Conservation (phyloP, 1,284 basidiomycete genomes). For the Coriolopsis trogii region DNA sequence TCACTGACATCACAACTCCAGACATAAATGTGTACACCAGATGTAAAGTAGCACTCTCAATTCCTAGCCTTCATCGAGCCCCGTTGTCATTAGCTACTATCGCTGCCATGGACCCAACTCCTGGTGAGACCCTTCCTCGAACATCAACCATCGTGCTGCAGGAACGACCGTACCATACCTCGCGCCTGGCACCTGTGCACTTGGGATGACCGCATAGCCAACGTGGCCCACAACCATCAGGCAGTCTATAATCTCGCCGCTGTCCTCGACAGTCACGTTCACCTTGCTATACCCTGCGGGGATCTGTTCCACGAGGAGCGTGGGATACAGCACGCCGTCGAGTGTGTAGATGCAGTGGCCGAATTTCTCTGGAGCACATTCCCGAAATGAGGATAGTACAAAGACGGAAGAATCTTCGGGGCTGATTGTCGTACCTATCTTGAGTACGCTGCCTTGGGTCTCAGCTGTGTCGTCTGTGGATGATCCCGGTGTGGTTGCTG, state of each 20-base stretch:
- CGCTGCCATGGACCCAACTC: too few relatives aligned
- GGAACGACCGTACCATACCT: conserved; percentile 9
- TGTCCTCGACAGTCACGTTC: conserved; percentile 42
- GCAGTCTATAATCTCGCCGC: conserved; percentile 34
- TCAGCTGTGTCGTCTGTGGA: too few relatives aligned
- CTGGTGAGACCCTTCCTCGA: conserved; percentile 5
- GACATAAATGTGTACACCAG: not conserved
- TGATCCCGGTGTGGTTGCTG: too few relatives aligned
- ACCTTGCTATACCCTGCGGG: conserved; percentile 41
- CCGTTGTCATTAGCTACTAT: too few relatives aligned
- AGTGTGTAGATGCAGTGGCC: too few relatives aligned
- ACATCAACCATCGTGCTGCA: conserved; percentile 17
- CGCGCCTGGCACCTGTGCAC: not conserved
- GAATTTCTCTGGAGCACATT: too few relatives aligned
- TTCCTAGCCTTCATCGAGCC: not conserved
- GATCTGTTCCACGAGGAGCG: conserved; percentile 34
- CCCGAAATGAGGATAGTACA: too few relatives aligned
- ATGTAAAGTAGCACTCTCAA: not conserved
- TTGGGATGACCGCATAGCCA: conserved; percentile 17
- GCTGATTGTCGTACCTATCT: too few relatives aligned
- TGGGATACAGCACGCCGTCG: conserved; percentile 40
- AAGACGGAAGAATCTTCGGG: too few relatives aligned
- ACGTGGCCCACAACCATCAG: conserved; percentile 45
- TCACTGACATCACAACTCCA: not conserved
- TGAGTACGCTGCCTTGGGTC: too few relatives aligned